Evolutionary conservation across 2,329 filamentous ascomycete genomes (phyloP).

Genomic region (Trichoderma sp.): DNA sequence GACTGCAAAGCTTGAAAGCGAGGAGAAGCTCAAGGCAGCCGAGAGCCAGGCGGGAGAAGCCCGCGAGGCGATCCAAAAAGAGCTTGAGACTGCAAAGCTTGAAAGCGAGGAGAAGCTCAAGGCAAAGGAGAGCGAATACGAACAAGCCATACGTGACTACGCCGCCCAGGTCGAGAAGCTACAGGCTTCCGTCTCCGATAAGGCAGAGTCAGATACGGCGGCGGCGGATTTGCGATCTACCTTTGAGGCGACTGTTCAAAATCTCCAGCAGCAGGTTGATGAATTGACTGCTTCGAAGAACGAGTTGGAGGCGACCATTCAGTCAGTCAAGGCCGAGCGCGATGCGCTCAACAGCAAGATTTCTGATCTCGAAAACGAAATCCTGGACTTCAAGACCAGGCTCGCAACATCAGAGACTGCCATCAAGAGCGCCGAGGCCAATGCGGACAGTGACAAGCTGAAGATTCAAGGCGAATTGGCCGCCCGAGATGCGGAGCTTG

Average conservation of each 20-base stretch:
- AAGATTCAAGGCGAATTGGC: slow-evolving; percentile 41
- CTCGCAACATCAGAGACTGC: slow-evolving; percentile 47
- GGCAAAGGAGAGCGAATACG: slow-evolving; percentile 33
- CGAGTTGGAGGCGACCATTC: slow-evolving; percentile 44
- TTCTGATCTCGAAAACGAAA: slow-evolving; percentile 49
- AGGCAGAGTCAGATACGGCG: slow-evolving; percentile 50
- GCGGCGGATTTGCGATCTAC: slow-evolving; percentile 48
- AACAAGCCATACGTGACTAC: slow-evolving; percentile 46
- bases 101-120: slow-evolving; percentile 36
- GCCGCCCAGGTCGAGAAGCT: slow-evolving; percentile 48
- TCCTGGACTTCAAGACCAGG: slow-evolving; percentile 49
- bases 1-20: slow-evolving; percentile 32
- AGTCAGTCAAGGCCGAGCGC: slow-evolving; percentile 43
- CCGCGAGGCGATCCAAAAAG: slow-evolving; percentile 28
- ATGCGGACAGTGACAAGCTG: slow-evolving; percentile 43
- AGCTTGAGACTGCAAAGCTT: slow-evolving; percentile 44
- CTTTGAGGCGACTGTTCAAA: slow-evolving; percentile 47
- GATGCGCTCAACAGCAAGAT: slow-evolving; percentile 46
- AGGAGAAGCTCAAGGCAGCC: slow-evolving; percentile 34
- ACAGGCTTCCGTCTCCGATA: slow-evolving; percentile 46
- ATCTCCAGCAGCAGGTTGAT: slow-evolving; percentile 55
- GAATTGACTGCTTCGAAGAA: slow-evolving; percentile 47
- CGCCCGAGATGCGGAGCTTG: slow-evolving; percentile 46
- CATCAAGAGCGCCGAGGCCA: slow-evolving; percentile 40
- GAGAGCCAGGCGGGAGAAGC: slow-evolving; percentile 23